Conservation (phyloP, 192 early-diverging fungal species). For the Chytriomyces hyalinus region DNA sequence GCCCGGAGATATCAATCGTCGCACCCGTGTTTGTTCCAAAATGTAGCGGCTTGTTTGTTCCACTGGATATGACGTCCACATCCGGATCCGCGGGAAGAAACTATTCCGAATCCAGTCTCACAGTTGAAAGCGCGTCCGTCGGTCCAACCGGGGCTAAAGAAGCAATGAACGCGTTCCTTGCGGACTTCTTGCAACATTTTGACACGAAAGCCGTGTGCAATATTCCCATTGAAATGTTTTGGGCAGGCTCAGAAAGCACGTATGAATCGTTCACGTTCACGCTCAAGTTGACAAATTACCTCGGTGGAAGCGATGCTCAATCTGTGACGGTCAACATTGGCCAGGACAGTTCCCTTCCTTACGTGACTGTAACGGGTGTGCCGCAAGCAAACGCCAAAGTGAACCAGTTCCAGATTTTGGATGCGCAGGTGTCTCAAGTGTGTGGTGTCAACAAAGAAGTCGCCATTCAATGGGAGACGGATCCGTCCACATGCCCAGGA, state of each 20-base stretch:
- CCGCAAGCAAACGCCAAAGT: constrained; percentile 18
- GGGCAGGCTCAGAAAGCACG: background rate
- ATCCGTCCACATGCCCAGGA: constrained; percentile 15
- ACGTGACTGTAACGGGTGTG: constrained; percentile 9
- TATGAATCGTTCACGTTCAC: constrained; percentile 19
- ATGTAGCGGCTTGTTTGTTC: constrained; percentile 19
- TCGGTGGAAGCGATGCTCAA: constrained; percentile 8
- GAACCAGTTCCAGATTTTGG: constrained; percentile 27
- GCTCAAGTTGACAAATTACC: constrained; percentile 24
- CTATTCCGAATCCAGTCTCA: background rate
- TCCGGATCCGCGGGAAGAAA: constrained; percentile 34
- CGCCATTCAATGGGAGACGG: constrained; percentile 12
- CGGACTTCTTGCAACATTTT: constrained; percentile 6
- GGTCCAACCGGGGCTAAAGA: background rate
- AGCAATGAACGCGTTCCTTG: constrained; percentile 16
- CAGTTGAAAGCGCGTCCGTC: background rate
- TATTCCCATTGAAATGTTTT: constrained; percentile 9
- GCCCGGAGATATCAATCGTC: constrained; percentile 13
- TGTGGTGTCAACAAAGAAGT: constrained; percentile 21
- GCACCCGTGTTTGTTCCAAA: constrained; percentile 23
- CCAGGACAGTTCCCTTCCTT: background rate
- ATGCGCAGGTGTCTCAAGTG: background rate
- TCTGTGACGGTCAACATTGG: constrained; percentile 3
- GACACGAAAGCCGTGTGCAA: constrained; percentile 9
- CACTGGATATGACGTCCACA: constrained; percentile 23